Conservation (phyloP, 1,284 basidiomycete species). For the Inonotus hispidus region DNA sequence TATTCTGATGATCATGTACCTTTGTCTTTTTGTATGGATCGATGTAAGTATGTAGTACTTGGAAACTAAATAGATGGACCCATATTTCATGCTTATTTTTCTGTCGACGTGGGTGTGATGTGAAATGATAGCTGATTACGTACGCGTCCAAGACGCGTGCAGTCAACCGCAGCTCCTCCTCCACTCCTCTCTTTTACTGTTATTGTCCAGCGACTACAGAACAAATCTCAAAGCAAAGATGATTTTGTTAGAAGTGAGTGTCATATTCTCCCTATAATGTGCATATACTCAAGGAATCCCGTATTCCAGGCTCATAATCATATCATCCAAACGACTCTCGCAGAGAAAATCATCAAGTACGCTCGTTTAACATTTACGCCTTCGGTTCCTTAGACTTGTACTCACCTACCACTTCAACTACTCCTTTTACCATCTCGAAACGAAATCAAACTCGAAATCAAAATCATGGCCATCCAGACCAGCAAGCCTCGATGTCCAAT, state of each 20-base stretch:
- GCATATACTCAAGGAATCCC: not conserved
- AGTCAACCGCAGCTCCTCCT: not conserved
- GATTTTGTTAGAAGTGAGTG: conserved; percentile 11
- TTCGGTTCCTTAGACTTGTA: not conserved
- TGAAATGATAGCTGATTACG: too few species aligned
- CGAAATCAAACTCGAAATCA: conserved; percentile 20
- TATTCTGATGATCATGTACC: too few species aligned
- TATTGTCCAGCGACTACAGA: not conserved
- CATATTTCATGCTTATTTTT: too few species aligned
- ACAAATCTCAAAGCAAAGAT: not conserved
- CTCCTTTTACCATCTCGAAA: conserved; percentile 13
- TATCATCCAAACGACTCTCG: conserved; percentile 88
- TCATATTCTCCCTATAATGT: too few species aligned
- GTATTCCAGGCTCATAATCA: conserved; percentile 73
- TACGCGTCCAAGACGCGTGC: too few species aligned
- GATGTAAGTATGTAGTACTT: too few species aligned
- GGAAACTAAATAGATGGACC: too few species aligned
- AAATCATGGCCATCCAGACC: conserved; percentile 49
- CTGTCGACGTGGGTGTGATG: too few species aligned
- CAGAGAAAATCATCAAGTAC: conserved; percentile 88
- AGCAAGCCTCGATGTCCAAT: conserved; percentile 86
- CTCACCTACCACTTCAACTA: conserved; percentile 4
- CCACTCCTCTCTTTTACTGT: not conserved
- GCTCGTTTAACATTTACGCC: conserved; percentile 26
- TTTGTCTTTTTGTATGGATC: too few species aligned